These are phyloP conservation scores for Lipomyces yarrowii DNA, from an alignment of 1,139 yeast species.

Conservation along the genomic window DNA sequence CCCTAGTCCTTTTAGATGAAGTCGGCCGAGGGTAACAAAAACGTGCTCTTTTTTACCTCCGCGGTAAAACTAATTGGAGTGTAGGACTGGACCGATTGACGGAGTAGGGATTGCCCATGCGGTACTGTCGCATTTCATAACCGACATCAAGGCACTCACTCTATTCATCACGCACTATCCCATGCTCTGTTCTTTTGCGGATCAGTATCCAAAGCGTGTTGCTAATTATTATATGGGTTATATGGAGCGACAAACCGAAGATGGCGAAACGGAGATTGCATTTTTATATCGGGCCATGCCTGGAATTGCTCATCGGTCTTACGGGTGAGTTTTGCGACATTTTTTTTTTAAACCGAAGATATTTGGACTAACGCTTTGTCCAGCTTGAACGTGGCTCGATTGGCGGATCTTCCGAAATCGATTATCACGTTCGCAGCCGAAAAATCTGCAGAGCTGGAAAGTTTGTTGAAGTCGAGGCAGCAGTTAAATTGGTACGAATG, in stretches of 20 bases:
- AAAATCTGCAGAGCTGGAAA: slow-evolving; percentile 16
- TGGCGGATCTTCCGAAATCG: slow-evolving; percentile 42
- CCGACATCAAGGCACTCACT: slow-evolving; percentile 55
- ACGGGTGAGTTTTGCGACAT: slow-evolving; percentile 35
- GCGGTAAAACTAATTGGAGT: slow-evolving; percentile 19
- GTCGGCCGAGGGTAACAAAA: slow-evolving; percentile 60
- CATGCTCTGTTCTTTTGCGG: slow-evolving; percentile 59
- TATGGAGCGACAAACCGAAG: slow-evolving; percentile 45
- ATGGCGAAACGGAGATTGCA: slow-evolving; percentile 21
- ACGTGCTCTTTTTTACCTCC: too few relatives aligned
- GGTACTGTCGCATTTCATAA: slow-evolving; percentile 64
- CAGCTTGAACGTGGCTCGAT: slow-evolving; percentile 43
- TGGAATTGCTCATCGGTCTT: slow-evolving; percentile 43
- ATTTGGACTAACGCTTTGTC: background rate
- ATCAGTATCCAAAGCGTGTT: slow-evolving; percentile 48
- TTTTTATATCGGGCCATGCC: slow-evolving; percentile 41
- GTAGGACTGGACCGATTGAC: slow-evolving; percentile 77
- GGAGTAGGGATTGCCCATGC: slow-evolving; percentile 87
- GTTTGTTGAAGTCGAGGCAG: background rate
- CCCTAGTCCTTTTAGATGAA: slow-evolving; percentile 64
- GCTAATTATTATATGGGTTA: slow-evolving; percentile 78
- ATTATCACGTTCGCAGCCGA: slow-evolving; percentile 38
- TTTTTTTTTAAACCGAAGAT: background rate
- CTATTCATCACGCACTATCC: slow-evolving; percentile 90
- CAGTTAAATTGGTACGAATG: slow-evolving; percentile 1